Conservation (phyloP, 371 early-diverging fungal species). For the Syncephalastrum sp. region DNA sequence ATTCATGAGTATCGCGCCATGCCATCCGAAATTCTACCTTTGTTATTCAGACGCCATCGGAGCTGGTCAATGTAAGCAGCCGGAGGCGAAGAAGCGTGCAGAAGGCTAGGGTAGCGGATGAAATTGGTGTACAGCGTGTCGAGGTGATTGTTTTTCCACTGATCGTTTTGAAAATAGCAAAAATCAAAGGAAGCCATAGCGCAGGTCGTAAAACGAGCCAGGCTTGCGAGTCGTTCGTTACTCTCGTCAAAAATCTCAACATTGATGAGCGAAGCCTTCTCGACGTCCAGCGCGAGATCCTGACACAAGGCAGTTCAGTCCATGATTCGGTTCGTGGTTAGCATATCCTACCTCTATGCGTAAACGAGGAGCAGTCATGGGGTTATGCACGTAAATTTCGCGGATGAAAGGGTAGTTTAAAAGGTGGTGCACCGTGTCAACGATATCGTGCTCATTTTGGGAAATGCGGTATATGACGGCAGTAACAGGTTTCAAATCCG, state of each 20-base stretch:
- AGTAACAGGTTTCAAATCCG: conserved; percentile 49
- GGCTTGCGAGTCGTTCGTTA: conserved; percentile 29
- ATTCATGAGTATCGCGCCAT: not conserved
- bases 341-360: conserved; percentile 4
- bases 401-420: conserved; percentile 54
- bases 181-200: conserved; percentile 54
- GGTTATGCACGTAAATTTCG: conserved; percentile 57
- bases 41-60: conserved; percentile 58
- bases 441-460: conserved; percentile 38
- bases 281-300: conserved; percentile 14
- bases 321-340: not conserved
- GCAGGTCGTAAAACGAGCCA: conserved; percentile 61
- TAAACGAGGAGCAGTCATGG: conserved; percentile 33
- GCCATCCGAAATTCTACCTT: conserved; percentile 22
- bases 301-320: not conserved
- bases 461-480: conserved; percentile 56
- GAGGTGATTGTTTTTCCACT: conserved; percentile 54
- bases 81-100: conserved; percentile 62
- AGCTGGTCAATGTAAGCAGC: conserved; percentile 53
- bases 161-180: conserved; percentile 68
- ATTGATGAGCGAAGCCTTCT: conserved; percentile 7
- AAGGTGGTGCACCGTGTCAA: conserved; percentile 40
- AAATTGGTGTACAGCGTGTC: conserved; percentile 65
- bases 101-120: conserved; percentile 51
- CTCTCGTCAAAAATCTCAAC: conserved; percentile 23